These are phyloP conservation scores for Fusarium graminum DNA, from an alignment of 2,329 filamentous ascomycete genomes.

Conservation along the genomic window DNA sequence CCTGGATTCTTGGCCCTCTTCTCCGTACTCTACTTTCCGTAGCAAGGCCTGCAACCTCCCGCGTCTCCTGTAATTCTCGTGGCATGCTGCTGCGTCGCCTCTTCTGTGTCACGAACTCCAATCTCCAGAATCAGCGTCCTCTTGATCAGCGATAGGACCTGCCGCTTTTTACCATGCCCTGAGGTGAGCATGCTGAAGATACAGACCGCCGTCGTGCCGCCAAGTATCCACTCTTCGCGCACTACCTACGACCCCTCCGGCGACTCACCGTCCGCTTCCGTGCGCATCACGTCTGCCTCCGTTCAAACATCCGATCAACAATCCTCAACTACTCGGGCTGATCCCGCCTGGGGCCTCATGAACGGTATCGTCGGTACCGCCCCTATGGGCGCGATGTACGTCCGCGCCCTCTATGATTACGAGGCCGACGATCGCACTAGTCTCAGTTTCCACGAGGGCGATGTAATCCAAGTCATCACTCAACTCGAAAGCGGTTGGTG, in stretches of 20 bases:
- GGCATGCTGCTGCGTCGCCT: constrained; percentile 40
- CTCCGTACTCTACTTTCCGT: constrained; percentile 29
- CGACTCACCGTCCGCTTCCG: constrained; percentile 48
- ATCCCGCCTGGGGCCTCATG: constrained; percentile 59
- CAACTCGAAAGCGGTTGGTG: constrained; percentile 99
- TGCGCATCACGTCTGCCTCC: constrained; percentile 48
- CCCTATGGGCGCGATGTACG: constrained; percentile 81
- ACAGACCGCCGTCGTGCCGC: constrained; percentile 51
- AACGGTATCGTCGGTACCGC: constrained; percentile 72
- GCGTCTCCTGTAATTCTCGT: constrained; percentile 38
- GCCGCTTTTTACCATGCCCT: constrained; percentile 53
- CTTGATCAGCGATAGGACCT: constrained; percentile 49
- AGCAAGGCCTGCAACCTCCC: constrained; percentile 42
- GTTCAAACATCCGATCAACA: constrained; percentile 46
- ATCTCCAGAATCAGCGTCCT: constrained; percentile 35
- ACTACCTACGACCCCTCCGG: constrained; percentile 50
- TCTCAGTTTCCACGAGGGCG: constrained; percentile 95
- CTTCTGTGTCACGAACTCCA: constrained; percentile 31
- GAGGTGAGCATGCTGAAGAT: constrained; percentile 53
- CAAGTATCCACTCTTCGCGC: constrained; percentile 52
- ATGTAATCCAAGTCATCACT: constrained; percentile 98
- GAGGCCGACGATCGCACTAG: constrained; percentile 97
- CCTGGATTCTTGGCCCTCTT: constrained; percentile 39
- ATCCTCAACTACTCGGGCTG: constrained; percentile 44
- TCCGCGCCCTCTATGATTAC: constrained; percentile 97